A percentile compares a stretch with the other conserved stretches of the same genome.
Evolutionary conservation across 257 asterid species (phyloP).

Genomic region (Pogostemon cablin): DNA sequence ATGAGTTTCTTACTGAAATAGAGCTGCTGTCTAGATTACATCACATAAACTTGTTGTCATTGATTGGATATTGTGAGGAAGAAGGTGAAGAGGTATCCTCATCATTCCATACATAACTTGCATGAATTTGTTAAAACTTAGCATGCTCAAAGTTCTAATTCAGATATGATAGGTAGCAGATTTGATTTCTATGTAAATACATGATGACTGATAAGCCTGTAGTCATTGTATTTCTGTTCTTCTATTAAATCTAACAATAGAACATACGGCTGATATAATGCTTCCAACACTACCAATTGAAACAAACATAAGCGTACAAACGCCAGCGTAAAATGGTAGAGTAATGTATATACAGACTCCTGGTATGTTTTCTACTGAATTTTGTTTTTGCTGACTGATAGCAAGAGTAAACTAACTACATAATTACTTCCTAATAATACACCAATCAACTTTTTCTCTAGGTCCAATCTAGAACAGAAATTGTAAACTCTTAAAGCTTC

Average conservation of each 20-base stretch:
- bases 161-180: not conserved
- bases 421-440: too few species aligned
- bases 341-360: not conserved
- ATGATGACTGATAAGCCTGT: not conserved
- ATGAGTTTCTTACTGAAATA: constrained; percentile 89
- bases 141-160: not conserved
- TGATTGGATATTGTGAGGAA: constrained; percentile 87
- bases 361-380: not conserved
- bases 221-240: not conserved
- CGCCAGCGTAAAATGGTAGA: not conserved
- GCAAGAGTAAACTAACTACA: not conserved
- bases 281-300: not conserved
- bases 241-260: too few species aligned
- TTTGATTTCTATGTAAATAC: not conserved
- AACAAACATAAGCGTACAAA: not conserved
- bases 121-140: not conserved
- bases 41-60: constrained; percentile 81
- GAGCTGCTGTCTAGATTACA: constrained; percentile 84
- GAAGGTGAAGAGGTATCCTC: constrained; percentile 83
- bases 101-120: constrained; percentile 11
- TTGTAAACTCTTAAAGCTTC: not conserved
- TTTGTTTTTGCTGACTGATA: not conserved
- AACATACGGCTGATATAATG: not conserved
- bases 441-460: too few species aligned
- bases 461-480: not conserved